Percentiles rank a stretch among this genome's conserved stretches.
phyloP scores from a whole-genome alignment of 2,329 filamentous ascomycete species.

The Beauveria bassiana region DNA sequence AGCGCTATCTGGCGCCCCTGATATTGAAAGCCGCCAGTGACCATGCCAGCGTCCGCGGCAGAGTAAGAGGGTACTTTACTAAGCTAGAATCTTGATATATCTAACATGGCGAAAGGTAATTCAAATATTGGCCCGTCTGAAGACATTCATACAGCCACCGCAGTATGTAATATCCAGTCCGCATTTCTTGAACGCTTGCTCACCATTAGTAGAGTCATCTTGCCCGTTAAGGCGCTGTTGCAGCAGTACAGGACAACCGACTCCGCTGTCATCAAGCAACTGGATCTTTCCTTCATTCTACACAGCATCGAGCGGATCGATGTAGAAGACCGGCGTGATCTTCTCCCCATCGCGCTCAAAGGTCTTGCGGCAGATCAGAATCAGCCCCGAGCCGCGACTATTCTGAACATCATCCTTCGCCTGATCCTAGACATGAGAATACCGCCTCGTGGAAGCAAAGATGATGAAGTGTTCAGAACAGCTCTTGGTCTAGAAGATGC shows the following conservation, averaged over 20 bases:
- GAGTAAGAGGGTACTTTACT: slow-evolving; percentile 36
- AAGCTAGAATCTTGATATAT: neutral
- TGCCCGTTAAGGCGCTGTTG: slow-evolving; percentile 77
- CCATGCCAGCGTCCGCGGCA: slow-evolving; percentile 70
- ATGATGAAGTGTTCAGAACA: slow-evolving; percentile 62
- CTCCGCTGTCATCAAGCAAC: slow-evolving; percentile 70
- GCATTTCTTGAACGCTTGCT: neutral
- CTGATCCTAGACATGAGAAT: slow-evolving; percentile 64
- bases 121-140: slow-evolving; percentile 42
- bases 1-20: slow-evolving; percentile 71
- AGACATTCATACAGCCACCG: slow-evolving; percentile 45
- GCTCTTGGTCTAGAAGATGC: slow-evolving; percentile 57
- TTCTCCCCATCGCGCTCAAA: slow-evolving; percentile 51
- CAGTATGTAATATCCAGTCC: slow-evolving; percentile 29
- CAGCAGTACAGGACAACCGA: slow-evolving; percentile 79
- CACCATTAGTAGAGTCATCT: slow-evolving; percentile 46
- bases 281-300: slow-evolving; percentile 83
- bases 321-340: slow-evolving; percentile 55
- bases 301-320: slow-evolving; percentile 57
- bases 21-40: slow-evolving; percentile 82
- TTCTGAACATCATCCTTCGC: slow-evolving; percentile 79
- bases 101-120: slow-evolving; percentile 33
- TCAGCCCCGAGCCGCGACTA: slow-evolving; percentile 36
- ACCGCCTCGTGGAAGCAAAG: slow-evolving; percentile 68
- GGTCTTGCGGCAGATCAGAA: slow-evolving; percentile 26